Evolutionary conservation across 1,139 yeast genomes (phyloP), one percentile per base, ranked within the genome.

Genomic region (Sugiyamaella neomexicana): DNA sequence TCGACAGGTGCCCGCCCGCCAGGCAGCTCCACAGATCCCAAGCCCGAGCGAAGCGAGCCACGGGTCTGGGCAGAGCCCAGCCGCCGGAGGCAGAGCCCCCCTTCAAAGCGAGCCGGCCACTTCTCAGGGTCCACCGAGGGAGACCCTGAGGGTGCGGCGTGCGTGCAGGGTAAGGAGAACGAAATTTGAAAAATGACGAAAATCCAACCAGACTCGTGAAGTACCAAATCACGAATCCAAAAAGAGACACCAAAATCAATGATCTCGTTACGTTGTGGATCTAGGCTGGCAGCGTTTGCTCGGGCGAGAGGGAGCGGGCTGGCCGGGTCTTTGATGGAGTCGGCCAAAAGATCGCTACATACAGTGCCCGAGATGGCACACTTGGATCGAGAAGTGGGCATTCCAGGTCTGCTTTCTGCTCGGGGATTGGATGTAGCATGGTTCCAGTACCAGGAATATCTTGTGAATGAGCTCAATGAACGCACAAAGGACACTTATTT

Each of bases 391-490:
- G 60, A 72, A 46, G 65, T 72, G 13, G 97, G 96, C 17, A 80
- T 91, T 54, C 80, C 83, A 44, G 95, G 95, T 1, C 77, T 93
- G 43, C 83, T 85, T 71, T 76, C 89, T 10, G 71, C 86, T 1
- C 67, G 77, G 57, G 97, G 95, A 23, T 85, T 85, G 68, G 76
- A 85, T 58, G 72, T 80, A 12, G 87, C 93, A 5, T 93, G 98
- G 98, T 73, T 72, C 31, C 86, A 90, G 58, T 86, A 89, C 70
- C 99, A 93, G 71, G 75, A 76, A 57, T 82, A 76, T 62, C 75
- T 89, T 54, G 79, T 89, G 34, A 80, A 82, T 59, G 82, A 85
- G 60, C 75, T 93, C 60, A 81, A 91, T 38, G 71, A 82, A 59
- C 61, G 63, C 20, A 60, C 61, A 42, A 55, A 60, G 42, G 64